Base-by-base conservation (phyloP, 208 protist genomes). In the Trypanosoma mega region DNA sequence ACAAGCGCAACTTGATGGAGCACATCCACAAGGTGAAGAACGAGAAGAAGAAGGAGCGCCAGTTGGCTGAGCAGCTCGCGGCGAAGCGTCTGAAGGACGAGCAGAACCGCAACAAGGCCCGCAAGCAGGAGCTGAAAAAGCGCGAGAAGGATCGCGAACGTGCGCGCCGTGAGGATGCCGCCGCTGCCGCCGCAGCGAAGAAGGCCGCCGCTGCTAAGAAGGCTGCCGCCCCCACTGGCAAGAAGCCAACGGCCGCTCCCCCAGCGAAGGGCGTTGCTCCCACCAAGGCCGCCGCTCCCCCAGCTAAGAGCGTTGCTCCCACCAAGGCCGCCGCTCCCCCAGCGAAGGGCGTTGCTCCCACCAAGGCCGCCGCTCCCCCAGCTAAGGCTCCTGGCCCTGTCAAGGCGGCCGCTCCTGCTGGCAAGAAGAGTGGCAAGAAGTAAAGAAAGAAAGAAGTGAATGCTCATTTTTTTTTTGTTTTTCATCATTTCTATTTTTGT, bases 1-100 rank as follows among this genome's bases (percentile, higher is more conserved):
- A 99, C 96, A 99, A 99, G 91, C 96, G 97, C 72, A 98, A 97
- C 56, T 85, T 99, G 23, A 93, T 99, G 79, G 98, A 99, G 87
- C 82, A 98, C 93, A 99, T 99, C 85, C 85, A 97, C 86, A 98
- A 97, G 82, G 87, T 90, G 63, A 98, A 99, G 93, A 96, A 94
- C 63, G 97, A 99, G 77, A 87, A 97, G 79, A 73, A 85, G 57
- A 93, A 97, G 74, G 92, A 97, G 70, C 96, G 98, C 80, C 72
- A 88, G 71, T 71, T 99, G 18, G 92, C 91, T 59, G 97, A 98
- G 66, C 83, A 90, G 76, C 67, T 91, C 47, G 63, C 73, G 14
- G 85, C 80, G 56, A 90, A 91, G 78, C 76, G 63, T 57, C 54
- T 34, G 45, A 85, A 86, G 77, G 76, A 81, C 52, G 72, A 81